Base-by-base conservation (phyloP, 805 yeast genomes). In the Jamesozyma piceae region DNA sequence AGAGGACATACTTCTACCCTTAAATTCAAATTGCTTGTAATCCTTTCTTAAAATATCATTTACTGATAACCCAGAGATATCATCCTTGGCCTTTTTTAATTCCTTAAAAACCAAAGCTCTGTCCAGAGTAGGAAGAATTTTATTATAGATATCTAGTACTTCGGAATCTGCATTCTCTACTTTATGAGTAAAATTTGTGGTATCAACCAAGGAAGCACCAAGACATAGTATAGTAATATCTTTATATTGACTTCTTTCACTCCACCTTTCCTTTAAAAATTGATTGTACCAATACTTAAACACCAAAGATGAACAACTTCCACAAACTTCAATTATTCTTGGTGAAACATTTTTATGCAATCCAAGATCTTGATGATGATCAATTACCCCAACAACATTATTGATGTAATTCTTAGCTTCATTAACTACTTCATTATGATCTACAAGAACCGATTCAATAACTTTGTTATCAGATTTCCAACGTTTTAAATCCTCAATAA, bases 291-390 rank as follows among this genome's bases (percentile, higher is more conserved):
- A 85, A 51, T 79, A 75, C 38, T 74, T 72, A 49, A 82, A 72
- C 2, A 90, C 84, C 39, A 88, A 65, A 14, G 86, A 72, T 4
- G 87, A 73, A 60, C 96, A 88, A 46, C 95, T 84, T 0, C 97
- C 97, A 37, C 75, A 65, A 2, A 69, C 63, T 35, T 65, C 60
- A 36, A 89, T 68, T 2, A 82, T 63, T 42, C 92, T 63, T 0
- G 96, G 96, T 1, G 57, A 53, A 0, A 78, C 78, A 35, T 74
- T 66, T 15, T 49, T 30, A 49, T 68, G 76, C 8, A 63, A 60
- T 0, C 65, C 65, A 48, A 80, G 82, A 53, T 89, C 95, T 15
- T 72, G 82, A 58, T 90, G 98, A 58, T 90, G 98, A 58, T 90
- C 98, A 21, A 92, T 75, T 5, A 92, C 76, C 0, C 79, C 80